Conservation (phyloP, 345 rosid genomes). For the Erysimum cheiranthoides region DNA sequence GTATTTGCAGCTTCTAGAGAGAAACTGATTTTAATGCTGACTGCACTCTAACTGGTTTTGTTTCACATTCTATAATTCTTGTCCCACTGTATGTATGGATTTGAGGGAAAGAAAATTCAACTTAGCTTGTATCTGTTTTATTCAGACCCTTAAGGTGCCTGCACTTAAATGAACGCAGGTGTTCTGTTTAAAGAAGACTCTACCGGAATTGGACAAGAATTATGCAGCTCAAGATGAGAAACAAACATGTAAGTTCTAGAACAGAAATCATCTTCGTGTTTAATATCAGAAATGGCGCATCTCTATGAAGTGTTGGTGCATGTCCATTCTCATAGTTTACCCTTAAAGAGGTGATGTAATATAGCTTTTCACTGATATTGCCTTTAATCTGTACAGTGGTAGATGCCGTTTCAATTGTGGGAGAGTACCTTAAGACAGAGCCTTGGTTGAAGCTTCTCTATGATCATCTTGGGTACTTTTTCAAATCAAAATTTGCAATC, state of each 20-base stretch:
- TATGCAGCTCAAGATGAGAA: conserved; percentile 82
- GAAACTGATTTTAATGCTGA: conserved; percentile 10
- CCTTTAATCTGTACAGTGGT: conserved; percentile 55
- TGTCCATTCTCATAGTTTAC: conserved; percentile 6
- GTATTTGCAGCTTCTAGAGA: neutral
- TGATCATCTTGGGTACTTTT: conserved; percentile 62
- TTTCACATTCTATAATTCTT: conserved; percentile 18
- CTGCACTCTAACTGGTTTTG: conserved; percentile 9
- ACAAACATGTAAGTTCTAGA: conserved; percentile 59
- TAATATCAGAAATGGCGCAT: conserved; percentile 4
- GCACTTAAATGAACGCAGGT: conserved; percentile 54
- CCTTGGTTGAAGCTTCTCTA: conserved; percentile 83
- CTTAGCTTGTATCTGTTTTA: neutral
- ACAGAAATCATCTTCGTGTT: conserved; percentile 4
- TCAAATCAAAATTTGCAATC: neutral
- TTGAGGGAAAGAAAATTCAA: neutral
- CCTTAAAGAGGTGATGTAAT: conserved; percentile 11
- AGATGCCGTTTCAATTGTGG: conserved; percentile 70
- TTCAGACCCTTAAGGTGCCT: conserved; percentile 2
- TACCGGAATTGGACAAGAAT: conserved; percentile 68
- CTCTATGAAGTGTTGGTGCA: neutral
- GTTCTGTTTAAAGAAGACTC: conserved; percentile 57
- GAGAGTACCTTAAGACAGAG: conserved; percentile 81
- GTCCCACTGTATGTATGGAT: conserved; percentile 1
- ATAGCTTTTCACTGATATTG: conserved; percentile 29